phyloP scores from a whole-genome alignment of 2,329 filamentous ascomycete genomes.

The Rhinocladiella mackenziei region DNA sequence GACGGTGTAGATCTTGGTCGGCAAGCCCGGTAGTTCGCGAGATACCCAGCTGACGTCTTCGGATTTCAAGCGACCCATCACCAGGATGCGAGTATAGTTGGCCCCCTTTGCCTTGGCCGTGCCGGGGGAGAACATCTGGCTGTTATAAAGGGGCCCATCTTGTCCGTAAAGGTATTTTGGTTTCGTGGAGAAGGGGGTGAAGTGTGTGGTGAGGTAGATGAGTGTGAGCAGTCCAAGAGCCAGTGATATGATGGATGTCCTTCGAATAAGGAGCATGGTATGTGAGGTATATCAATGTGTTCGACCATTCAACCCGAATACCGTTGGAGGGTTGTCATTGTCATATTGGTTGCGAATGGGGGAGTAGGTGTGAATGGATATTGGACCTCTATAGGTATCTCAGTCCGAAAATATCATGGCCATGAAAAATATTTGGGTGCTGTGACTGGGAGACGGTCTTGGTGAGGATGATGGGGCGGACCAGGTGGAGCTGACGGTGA shows the following conservation, averaged over 20 bases:
- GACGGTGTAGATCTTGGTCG: slow-evolving; percentile 20
- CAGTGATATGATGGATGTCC: slow-evolving; percentile 5
- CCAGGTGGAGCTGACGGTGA: too few relatives aligned
- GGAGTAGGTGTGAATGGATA: too few relatives aligned
- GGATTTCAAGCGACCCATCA: slow-evolving; percentile 38
- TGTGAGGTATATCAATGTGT: too few relatives aligned
- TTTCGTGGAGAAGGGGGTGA: neutral
- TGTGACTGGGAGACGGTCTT: too few relatives aligned
- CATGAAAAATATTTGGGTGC: too few relatives aligned
- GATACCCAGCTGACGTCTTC: slow-evolving; percentile 47
- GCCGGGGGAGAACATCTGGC: slow-evolving; percentile 35
- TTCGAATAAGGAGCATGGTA: slow-evolving; percentile 10
- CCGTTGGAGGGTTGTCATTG: too few relatives aligned
- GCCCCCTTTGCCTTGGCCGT: slow-evolving; percentile 44
- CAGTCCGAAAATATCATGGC: too few relatives aligned
- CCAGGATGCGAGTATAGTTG: slow-evolving; percentile 53
- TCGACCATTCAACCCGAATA: too few relatives aligned
- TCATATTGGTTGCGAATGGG: too few relatives aligned
- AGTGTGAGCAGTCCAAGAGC: slow-evolving; percentile 7
- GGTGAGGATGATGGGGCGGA: too few relatives aligned
- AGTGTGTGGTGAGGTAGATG: slow-evolving; percentile 6
- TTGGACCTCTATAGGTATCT: too few relatives aligned
- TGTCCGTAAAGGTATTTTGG: slow-evolving; percentile 15
- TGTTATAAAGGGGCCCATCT: slow-evolving; percentile 21
- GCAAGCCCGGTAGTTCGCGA: slow-evolving; percentile 38